A percentile compares a stretch with the other conserved stretches of the same genome.
Conservation (phyloP, 306 rosid genomes). For the Senna siamea region DNA sequence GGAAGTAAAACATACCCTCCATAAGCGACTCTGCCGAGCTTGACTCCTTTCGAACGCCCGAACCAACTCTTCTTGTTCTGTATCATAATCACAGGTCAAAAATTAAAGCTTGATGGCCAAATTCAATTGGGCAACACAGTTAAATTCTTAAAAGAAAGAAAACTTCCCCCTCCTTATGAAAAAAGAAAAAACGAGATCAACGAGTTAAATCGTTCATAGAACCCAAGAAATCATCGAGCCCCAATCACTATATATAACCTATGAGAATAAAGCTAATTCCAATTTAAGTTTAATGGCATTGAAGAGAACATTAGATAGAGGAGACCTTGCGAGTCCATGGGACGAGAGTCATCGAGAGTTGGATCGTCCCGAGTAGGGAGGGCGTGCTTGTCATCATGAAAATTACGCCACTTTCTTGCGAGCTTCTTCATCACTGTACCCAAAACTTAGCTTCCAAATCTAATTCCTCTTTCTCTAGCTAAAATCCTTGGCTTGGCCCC, state of each 20-base stretch:
- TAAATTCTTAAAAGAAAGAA: slow-evolving; percentile 2
- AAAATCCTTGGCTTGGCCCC: neutral
- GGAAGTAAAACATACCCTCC: slow-evolving; percentile 67
- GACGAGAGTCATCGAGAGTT: slow-evolving; percentile 55
- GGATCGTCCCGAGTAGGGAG: slow-evolving; percentile 69
- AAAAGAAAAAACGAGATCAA: no score
- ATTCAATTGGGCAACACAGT: slow-evolving; percentile 9
- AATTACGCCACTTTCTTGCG: slow-evolving; percentile 55
- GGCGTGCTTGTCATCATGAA: slow-evolving; percentile 49
- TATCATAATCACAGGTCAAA: slow-evolving; percentile 4
- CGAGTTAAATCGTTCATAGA: neutral
- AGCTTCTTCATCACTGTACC: slow-evolving; percentile 62
- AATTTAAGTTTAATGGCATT: neutral
- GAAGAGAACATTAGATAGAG: slow-evolving; percentile 20
- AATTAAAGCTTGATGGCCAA: slow-evolving; percentile 18
- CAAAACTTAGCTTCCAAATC: neutral
- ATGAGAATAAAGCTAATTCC: neutral
- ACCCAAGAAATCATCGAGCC: neutral
- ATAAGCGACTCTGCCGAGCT: slow-evolving; percentile 73
- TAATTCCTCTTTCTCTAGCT: neutral
- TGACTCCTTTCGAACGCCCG: slow-evolving; percentile 67
- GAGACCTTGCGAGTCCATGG: slow-evolving; percentile 69
- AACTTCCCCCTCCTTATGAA: neutral
- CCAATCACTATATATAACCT: neutral
- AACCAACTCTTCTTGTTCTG: slow-evolving; percentile 86